Evolutionary conservation across 2,329 filamentous ascomycete species (phyloP), one percentile per base, ranked within the genome.

Genomic region (Xylaria polymorpha): DNA sequence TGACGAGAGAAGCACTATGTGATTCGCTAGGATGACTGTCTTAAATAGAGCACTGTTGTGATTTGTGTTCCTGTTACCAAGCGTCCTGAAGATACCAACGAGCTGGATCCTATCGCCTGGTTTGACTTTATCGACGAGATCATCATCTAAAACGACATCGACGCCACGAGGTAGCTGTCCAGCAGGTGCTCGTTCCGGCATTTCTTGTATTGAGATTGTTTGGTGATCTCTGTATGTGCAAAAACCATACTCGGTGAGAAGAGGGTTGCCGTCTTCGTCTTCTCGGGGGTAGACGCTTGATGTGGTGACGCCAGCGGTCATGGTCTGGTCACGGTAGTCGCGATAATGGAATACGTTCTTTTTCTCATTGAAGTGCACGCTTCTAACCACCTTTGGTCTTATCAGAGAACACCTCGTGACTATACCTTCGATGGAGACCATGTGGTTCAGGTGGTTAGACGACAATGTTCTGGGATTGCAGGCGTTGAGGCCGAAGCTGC

Each of bases 181-280:
- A 68, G 96, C 95, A 63, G 96, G 96, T 1, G 96, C 96, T 75
- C 95, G 87, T 81, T 99, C 96, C 0, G 96, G 96, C 96, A 99
- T 99, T 84, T 99, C 96, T 82, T 99, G 96, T 73, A 99, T 98
- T 0, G 95, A 98, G 69, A 99, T 94, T 18, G 93, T 97, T 81
- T 99, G 96, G 79, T 99, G 96, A 79, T 99, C 96, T 77, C 95
- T 88, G 82, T 98, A 99, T 60, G 92, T 96, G 80, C 92, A 97
- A 83, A 97, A 95, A 29, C 96, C 96, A 79, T 98, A 99, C 79
- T 99, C 96, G 3, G 96, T 99, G 67, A 94, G 88, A 22, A 99
- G 86, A 3, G 95, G 92, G 78, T 98, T 97, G 70, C 94, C 94
- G 10, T 97, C 90, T 50, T 95, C 94, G 77, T 98, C 95, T 78